A percentile compares a stretch with the other conserved stretches of the same genome.
Conservation (phyloP, 2,329 filamentous ascomycete species). For the Plenodomus tracheiphilus region DNA sequence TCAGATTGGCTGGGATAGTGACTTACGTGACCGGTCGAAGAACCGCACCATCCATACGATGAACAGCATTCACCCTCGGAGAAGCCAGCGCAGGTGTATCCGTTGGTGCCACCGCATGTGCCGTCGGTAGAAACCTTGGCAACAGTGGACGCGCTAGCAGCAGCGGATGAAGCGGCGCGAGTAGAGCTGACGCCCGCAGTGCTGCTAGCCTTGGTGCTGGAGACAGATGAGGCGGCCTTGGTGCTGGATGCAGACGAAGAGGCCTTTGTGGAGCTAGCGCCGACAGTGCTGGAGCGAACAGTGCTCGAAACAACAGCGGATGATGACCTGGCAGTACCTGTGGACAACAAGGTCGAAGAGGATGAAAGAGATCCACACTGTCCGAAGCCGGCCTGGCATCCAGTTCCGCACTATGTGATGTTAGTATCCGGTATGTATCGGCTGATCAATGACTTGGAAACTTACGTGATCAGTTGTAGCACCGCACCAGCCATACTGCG, state of each 20-base stretch:
- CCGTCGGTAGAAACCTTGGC: slow-evolving; percentile 12
- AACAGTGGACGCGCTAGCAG: no score
- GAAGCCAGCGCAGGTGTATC: slow-evolving; percentile 18
- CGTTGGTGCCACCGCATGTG: slow-evolving; percentile 13
- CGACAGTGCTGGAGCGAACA: no score
- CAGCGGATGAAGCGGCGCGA: no score
- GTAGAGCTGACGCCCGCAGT: no score
- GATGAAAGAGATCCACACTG: slow-evolving; percentile 9
- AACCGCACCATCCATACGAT: slow-evolving; percentile 18
- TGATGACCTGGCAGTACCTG: no score
- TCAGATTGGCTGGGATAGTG: background rate
- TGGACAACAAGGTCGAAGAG: background rate
- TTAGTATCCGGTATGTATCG: no score
- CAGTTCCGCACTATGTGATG: slow-evolving; percentile 22
- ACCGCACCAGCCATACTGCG: slow-evolving; percentile 15
- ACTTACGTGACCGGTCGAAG: background rate
- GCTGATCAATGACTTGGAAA: no score
- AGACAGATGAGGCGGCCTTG: no score
- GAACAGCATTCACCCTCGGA: slow-evolving; percentile 24
- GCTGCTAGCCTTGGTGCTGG: no score
- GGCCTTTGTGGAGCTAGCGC: background rate
- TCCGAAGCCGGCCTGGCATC: slow-evolving; percentile 34
- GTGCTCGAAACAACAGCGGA: no score
- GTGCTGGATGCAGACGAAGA: background rate
- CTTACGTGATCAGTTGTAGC: slow-evolving; percentile 1